Evolutionary conservation across 306 rosid genomes (phyloP).

Genomic region (Pyrus communis): DNA sequence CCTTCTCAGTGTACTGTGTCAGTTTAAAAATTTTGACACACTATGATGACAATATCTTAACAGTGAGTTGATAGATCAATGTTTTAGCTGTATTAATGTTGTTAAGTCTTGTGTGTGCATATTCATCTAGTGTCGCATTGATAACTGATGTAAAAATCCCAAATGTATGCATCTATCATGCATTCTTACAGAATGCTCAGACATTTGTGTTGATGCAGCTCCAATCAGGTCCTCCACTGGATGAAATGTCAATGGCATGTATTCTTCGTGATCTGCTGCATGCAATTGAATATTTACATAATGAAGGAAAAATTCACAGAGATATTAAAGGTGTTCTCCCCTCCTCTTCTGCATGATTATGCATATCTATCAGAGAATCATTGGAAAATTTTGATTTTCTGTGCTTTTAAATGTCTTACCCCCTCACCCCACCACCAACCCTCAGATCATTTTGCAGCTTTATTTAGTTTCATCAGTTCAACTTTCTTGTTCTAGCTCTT

Average conservation of each 20-base stretch:
- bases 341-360: neutral
- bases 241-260: slow-evolving; percentile 89
- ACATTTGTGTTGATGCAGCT: slow-evolving; percentile 52
- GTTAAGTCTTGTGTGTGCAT: neutral
- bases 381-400: neutral
- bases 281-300: slow-evolving; percentile 88
- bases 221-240: slow-evolving; percentile 88
- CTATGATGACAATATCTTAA: neutral
- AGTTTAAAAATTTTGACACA: neutral
- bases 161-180: neutral
- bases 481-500: slow-evolving; percentile 15
- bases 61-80: neutral
- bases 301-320: slow-evolving; percentile 95
- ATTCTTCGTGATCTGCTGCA: slow-evolving; percentile 93
- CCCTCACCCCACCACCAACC: no score
- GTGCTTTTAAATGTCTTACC: neutral
- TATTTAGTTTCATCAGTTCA: neutral
- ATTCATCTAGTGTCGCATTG: neutral
- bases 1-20: neutral
- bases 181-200: slow-evolving; percentile 9
- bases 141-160: neutral
- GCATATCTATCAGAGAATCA: neutral
- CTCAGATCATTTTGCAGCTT: neutral
- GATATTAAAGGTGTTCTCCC: slow-evolving; percentile 78
- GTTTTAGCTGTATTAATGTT: slow-evolving; percentile 1